A percentile compares a stretch with the other conserved stretches of the same genome.
Conservation (phyloP, 163 green algal genomes). For the Chloromonas sp. region DNA sequence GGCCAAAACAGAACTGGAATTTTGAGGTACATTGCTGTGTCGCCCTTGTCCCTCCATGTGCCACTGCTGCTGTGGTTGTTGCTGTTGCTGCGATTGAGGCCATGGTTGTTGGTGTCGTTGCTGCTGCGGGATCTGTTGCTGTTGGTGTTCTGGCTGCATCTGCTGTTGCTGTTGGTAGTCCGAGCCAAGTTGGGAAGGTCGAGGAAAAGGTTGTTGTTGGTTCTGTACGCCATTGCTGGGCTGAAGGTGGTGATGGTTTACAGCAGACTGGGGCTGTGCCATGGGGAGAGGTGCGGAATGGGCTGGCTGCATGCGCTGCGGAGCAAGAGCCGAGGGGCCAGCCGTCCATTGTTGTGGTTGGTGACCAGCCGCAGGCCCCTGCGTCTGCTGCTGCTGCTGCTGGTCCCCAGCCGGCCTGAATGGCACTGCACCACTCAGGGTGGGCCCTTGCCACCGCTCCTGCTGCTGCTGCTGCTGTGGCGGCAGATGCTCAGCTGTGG, state of each 20-base stretch:
- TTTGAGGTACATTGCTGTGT: background rate
- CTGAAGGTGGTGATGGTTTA: background rate
- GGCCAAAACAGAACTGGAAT: background rate
- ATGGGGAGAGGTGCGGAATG: too few relatives aligned
- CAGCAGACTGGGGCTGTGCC: too few relatives aligned
- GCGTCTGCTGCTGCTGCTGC: background rate
- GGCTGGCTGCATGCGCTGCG: too few relatives aligned
- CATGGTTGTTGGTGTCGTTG: background rate
- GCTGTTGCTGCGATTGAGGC: background rate
- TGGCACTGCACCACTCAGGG: background rate
- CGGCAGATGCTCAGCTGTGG: background rate
- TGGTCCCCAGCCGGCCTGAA: too few relatives aligned
- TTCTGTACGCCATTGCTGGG: background rate
- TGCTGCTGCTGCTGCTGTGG: background rate
- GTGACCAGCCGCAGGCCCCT: background rate
- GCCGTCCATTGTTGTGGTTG: too few relatives aligned
- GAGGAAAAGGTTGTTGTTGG: background rate
- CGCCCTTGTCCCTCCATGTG: background rate
- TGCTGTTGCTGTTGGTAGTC: background rate
- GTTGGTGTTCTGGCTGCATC: background rate
- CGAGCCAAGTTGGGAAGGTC: too few relatives aligned
- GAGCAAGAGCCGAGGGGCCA: too few relatives aligned
- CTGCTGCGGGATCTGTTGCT: background rate
- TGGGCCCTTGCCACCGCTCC: background rate
- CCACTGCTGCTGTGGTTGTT: conserved; percentile 2